These are phyloP conservation scores for Teratosphaeria viscida DNA, from an alignment of 2,329 filamentous ascomycete genomes.

Conservation along the genomic window DNA sequence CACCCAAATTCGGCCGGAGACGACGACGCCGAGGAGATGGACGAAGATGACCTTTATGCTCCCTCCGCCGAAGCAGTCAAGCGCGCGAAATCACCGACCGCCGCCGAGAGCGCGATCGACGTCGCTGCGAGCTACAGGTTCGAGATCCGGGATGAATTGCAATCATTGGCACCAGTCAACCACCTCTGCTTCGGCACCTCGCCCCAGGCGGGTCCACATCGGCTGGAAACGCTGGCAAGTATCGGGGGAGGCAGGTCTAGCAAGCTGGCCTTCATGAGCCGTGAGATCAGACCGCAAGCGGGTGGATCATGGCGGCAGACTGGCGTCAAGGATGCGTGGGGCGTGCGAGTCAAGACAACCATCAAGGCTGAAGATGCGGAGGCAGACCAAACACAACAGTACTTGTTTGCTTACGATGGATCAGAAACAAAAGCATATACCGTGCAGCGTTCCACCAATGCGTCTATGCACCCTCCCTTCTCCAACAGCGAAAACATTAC, in stretches of 20 bases:
- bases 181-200: slow-evolving; percentile 58
- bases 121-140: slow-evolving; percentile 55
- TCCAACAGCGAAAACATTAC: slow-evolving; percentile 9
- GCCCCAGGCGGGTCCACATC: slow-evolving; percentile 28
- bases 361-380: neutral
- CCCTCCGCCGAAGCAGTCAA: neutral
- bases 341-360: slow-evolving; percentile 40
- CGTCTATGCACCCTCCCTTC: neutral
- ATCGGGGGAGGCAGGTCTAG: slow-evolving; percentile 57
- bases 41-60: slow-evolving; percentile 54
- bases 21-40: slow-evolving; percentile 47
- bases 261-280: slow-evolving; percentile 65
- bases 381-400: slow-evolving; percentile 11
- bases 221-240: slow-evolving; percentile 44
- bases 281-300: slow-evolving; percentile 63
- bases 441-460: neutral
- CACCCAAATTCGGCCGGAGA: slow-evolving; percentile 36
- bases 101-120: slow-evolving; percentile 34
- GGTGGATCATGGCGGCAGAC: slow-evolving; percentile 62
- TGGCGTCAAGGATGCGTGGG: slow-evolving; percentile 70
- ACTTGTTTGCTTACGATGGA: slow-evolving; percentile 23
- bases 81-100: neutral
- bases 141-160: slow-evolving; percentile 62
- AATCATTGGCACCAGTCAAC: slow-evolving; percentile 69
- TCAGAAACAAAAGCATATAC: slow-evolving; percentile 17